phyloP scores from a whole-genome alignment of 441 rosid genomes.

The Euphorbia celastroides region DNA sequence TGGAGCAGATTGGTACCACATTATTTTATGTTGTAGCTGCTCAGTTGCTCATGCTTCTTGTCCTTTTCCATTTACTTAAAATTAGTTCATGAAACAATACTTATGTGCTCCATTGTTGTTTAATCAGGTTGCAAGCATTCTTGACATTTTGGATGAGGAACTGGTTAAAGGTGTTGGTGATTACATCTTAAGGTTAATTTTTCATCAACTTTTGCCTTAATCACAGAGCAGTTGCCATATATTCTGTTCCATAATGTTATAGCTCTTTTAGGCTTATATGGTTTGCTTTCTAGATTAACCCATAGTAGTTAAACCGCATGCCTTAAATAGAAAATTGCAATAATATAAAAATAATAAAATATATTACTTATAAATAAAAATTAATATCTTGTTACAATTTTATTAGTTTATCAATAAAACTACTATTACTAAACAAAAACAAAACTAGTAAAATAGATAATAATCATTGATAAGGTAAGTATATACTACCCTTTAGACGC shows the following conservation, averaged over 20 bases:
- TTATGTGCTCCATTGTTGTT: constrained; percentile 8
- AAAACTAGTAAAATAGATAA: too few relatives aligned
- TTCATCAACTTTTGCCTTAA: constrained; percentile 1
- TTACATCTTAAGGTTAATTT: constrained; percentile 72
- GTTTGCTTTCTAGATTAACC: not conserved
- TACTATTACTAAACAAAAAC: too few relatives aligned
- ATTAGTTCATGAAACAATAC: constrained; percentile 3
- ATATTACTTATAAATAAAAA: too few relatives aligned
- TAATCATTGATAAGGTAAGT: too few relatives aligned
- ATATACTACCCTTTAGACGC: not conserved
- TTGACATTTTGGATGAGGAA: constrained; percentile 74
- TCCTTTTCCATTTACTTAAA: not conserved
- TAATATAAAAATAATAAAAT: too few relatives aligned
- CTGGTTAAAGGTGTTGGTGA: constrained; percentile 63
- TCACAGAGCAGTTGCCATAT: constrained; percentile 3
- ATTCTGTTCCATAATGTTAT: constrained; percentile 1
- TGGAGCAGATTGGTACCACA: not conserved
- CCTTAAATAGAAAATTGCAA: too few relatives aligned
- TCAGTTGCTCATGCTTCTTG: not conserved
- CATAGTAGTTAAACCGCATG: too few relatives aligned
- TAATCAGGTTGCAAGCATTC: constrained; percentile 67
- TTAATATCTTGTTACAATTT: too few relatives aligned
- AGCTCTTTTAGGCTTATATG: not conserved
- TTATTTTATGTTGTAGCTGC: not conserved
- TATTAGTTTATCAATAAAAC: too few relatives aligned